These are phyloP conservation scores for Ophiostoma populinum DNA, from an alignment of 2,329 filamentous ascomycete genomes.

Conservation along the genomic window DNA sequence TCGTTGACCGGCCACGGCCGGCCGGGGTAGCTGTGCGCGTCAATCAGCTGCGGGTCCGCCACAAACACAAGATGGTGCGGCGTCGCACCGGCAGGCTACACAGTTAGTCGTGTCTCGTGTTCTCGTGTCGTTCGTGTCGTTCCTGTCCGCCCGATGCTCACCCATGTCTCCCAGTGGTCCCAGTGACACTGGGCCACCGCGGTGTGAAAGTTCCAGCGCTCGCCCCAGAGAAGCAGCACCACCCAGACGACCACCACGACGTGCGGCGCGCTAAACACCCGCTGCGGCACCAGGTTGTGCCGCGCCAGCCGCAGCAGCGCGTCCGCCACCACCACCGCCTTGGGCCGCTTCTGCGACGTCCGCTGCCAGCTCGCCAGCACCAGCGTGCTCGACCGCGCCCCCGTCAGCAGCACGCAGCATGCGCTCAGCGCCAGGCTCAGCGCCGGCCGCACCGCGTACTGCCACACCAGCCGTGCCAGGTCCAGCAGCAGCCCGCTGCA, in stretches of 20 bases:
- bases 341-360: slow-evolving; percentile 11
- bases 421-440: not conserved
- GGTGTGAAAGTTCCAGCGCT: slow-evolving; percentile 58
- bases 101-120: slow-evolving; percentile 10
- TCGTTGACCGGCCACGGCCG: slow-evolving; percentile 44
- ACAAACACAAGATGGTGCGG: slow-evolving; percentile 76
- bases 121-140: slow-evolving; percentile 4
- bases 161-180: slow-evolving; percentile 87
- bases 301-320: slow-evolving; percentile 16
- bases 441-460: slow-evolving; percentile 3
- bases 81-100: slow-evolving; percentile 54
- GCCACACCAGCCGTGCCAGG: slow-evolving; percentile 18
- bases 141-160: slow-evolving; percentile 24
- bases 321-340: slow-evolving; percentile 8
- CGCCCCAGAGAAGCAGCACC: slow-evolving; percentile 65
- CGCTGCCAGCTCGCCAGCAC: slow-evolving; percentile 6
- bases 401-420: slow-evolving; percentile 5
- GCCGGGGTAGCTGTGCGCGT: slow-evolving; percentile 87
- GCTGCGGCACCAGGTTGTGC: slow-evolving; percentile 30
- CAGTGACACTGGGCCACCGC: slow-evolving; percentile 60
- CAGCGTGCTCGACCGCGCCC: slow-evolving; percentile 6
- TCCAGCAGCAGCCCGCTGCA: slow-evolving; percentile 16
- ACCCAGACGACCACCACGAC: slow-evolving; percentile 58
- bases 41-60: slow-evolving; percentile 81
- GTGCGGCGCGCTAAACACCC: slow-evolving; percentile 47